phyloP scores from a whole-genome alignment of 2,329 filamentous ascomycete species.

The Leptographium wingfieldii region DNA sequence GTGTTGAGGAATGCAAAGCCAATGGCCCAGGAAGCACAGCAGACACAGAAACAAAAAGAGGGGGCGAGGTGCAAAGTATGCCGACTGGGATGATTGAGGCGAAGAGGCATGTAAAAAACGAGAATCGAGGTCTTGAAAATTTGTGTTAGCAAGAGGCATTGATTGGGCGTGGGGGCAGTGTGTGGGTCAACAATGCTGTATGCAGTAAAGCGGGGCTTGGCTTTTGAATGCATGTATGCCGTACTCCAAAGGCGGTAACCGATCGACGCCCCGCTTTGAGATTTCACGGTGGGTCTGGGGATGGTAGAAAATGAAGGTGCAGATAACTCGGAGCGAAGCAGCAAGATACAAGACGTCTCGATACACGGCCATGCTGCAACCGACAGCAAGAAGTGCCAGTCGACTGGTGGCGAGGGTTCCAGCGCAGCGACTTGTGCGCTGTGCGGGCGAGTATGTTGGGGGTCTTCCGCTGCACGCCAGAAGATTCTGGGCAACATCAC shows the following conservation, averaged over 20 bases:
- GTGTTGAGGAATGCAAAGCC: neutral
- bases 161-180: too few species aligned
- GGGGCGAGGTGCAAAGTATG: neutral
- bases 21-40: neutral
- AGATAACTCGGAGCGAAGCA: neutral
- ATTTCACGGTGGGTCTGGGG: too few species aligned
- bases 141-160: neutral
- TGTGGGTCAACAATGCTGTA: neutral
- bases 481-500: neutral
- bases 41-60: neutral
- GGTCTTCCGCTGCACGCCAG: neutral
- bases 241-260: neutral
- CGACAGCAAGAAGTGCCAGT: conserved; percentile 7
- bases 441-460: neutral
- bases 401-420: neutral
- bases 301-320: neutral
- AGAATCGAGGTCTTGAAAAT: neutral
- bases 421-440: neutral
- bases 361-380: conserved; percentile 5
- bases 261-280: too few species aligned
- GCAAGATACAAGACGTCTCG: neutral
- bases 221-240: too few species aligned
- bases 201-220: too few species aligned
- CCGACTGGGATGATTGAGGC: neutral
- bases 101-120: neutral